Percentiles rank a stretch among this genome's conserved stretches.
phyloP scores from a whole-genome alignment of 2,329 filamentous ascomycete genomes.

The Neoarthrinium moseri region DNA sequence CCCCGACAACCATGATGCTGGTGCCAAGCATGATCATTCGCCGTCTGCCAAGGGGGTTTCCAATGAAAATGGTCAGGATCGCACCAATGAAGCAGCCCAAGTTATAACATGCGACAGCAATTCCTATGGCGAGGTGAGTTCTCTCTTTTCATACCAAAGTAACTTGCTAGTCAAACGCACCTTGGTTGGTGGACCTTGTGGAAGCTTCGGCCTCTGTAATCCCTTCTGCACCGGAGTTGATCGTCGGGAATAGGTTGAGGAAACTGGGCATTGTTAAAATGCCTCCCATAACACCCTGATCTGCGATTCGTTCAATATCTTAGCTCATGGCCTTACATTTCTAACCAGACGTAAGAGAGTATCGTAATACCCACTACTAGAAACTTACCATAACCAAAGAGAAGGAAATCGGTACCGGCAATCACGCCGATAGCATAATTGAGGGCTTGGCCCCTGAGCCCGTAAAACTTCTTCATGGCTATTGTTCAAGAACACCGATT shows the following conservation, averaged over 20 bases:
- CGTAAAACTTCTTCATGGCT: constrained; percentile 41
- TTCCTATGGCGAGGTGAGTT: constrained; percentile 18
- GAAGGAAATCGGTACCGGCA: constrained; percentile 70
- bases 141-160: background rate
- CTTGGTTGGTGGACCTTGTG: constrained; percentile 48
- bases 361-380: no score
- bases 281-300: constrained; percentile 74
- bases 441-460: constrained; percentile 62
- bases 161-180: constrained; percentile 9
- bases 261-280: constrained; percentile 69
- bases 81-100: constrained; percentile 57
- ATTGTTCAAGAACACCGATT: background rate
- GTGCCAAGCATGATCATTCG: constrained; percentile 57
- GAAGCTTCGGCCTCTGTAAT: constrained; percentile 29
- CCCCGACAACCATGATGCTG: constrained; percentile 57
- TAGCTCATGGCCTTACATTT: no score
- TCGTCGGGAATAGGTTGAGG: constrained; percentile 50
- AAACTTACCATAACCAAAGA: constrained; percentile 54
- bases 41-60: constrained; percentile 55
- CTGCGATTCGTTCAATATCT: no score
- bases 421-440: constrained; percentile 68
- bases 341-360: no score
- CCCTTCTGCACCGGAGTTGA: constrained; percentile 41
- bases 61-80: constrained; percentile 45
- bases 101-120: constrained; percentile 56